Evolutionary conservation across 1,139 yeast species (phyloP).

Genomic region (Magnusiomyces magnusii): DNA sequence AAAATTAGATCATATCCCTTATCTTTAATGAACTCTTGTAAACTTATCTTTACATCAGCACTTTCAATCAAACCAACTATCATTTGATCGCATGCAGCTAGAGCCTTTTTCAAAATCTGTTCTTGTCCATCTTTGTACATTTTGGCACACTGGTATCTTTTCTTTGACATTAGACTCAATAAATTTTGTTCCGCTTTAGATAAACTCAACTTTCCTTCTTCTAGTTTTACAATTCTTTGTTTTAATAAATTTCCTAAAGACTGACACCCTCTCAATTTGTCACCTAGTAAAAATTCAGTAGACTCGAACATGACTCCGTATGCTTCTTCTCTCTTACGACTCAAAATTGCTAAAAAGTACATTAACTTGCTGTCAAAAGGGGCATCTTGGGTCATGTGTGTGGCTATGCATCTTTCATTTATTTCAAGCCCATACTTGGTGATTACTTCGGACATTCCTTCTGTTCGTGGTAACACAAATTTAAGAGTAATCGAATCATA

Average conservation of each 20-base stretch:
- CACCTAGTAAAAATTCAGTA: not conserved
- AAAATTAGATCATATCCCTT: not conserved
- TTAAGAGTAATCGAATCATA: slow-evolving; percentile 57
- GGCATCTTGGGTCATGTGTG: not conserved
- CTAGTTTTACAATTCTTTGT: not conserved
- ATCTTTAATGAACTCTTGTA: not conserved
- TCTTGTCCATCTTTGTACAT: slow-evolving; percentile 1
- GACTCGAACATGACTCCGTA: not conserved
- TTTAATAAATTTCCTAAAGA: not conserved
- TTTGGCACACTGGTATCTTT: not conserved
- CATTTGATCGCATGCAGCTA: not conserved
- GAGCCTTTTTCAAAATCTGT: slow-evolving; percentile 1
- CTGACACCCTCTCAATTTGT: not conserved
- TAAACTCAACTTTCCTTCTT: not conserved
- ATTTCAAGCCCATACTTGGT: not conserved
- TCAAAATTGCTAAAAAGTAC: not conserved
- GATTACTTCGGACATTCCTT: slow-evolving; percentile 7
- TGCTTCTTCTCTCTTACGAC: not conserved
- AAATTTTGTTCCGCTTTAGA: not conserved
- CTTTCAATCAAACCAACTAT: not conserved
- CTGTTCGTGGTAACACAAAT: slow-evolving; percentile 14
- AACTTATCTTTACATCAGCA: not conserved
- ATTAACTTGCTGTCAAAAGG: not conserved
- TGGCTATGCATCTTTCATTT: not conserved
- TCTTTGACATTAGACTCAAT: not conserved